Evolutionary conservation across 768 basidiomycete species (phyloP), one percentile per base, ranked within the genome.

Genomic region (Kwoniella bestiolae): DNA sequence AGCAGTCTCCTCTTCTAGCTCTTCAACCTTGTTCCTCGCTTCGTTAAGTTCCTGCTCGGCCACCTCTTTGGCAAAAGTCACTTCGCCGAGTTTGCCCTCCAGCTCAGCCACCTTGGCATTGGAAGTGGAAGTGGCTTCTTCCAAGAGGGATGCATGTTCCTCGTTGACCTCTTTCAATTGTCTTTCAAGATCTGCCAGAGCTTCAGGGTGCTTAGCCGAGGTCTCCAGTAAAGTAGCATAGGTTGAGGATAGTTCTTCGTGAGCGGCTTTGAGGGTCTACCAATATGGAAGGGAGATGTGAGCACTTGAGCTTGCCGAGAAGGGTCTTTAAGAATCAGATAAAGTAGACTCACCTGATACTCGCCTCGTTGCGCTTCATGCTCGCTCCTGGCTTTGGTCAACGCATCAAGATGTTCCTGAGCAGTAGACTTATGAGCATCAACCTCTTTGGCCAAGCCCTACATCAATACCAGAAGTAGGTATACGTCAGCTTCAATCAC

Each of bases 161-260:
- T 64, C 66, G 3, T 29, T 52, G 8, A 32, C 53, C 5, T 35
- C 53, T 47, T 66, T 52, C 16, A 72, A 26, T 41, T 68, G 53
- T 5, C 23, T 29, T 58, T 68, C 56, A 6, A 72, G 57, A 28
- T 56, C 51, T 9, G 55, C 46, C 5, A 65, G 7, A 7, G 29
- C 35, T 45, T 71, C 63, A 21, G 63, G 49, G 35, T 71, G 63
- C 26, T 34, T 29, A 8, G 66, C 23, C 2, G 70, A 67, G 0
- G 62, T 26, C 18, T 50, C 25, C 6, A 68, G 55, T 12, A 72
- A 61, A 12, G 50, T 56, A 2, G 63, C 60, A 31, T 72, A 45
- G 14, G 60, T 60, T 16, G 53, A 45, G 2, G 65, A 53, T 4
- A 72, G 64, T 21, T 64, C 21, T 3, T 68, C 62, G 44, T 72